Conservation (phyloP, 2,329 filamentous ascomycete genomes). For the Fusarium sp. region DNA sequence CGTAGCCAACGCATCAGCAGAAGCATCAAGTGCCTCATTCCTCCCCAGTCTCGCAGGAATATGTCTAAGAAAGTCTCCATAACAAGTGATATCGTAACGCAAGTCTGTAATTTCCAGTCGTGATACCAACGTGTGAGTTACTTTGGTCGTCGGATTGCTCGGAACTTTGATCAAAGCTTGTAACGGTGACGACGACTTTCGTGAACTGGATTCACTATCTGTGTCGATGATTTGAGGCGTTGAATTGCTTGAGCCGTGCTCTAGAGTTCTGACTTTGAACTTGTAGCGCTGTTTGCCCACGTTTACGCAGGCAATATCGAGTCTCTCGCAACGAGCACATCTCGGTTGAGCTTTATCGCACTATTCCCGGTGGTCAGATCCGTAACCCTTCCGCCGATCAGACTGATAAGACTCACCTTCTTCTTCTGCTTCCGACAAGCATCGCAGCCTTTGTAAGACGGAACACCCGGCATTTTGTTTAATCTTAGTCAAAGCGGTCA, state of each 20-base stretch:
- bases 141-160: conserved; percentile 47
- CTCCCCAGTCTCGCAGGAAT: conserved; percentile 58
- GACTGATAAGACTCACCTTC: conserved; percentile 54
- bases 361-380: conserved; percentile 44
- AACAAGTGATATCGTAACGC: conserved; percentile 60
- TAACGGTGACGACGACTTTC: not conserved
- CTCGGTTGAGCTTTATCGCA: conserved; percentile 59
- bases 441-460: conserved; percentile 62
- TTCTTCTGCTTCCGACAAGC: conserved; percentile 65
- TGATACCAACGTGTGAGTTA: conserved; percentile 45
- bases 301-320: conserved; percentile 59
- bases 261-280: conserved; percentile 56
- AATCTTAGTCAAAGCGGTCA: conserved; percentile 27
- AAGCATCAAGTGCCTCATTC: conserved; percentile 59
- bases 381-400: not conserved
- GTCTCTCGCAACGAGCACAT: conserved; percentile 60
- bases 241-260: conserved; percentile 6
- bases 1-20: conserved; percentile 48
- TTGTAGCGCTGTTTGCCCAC: conserved; percentile 61
- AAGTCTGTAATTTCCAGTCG: conserved; percentile 56
- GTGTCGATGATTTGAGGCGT: conserved; percentile 7
- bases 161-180: conserved; percentile 39
- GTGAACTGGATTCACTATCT: conserved; percentile 19
- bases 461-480: conserved; percentile 62
- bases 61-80: conserved; percentile 59